Conservation (phyloP, 2,329 filamentous ascomycete species). For the Leptographium lundbergii region DNA sequence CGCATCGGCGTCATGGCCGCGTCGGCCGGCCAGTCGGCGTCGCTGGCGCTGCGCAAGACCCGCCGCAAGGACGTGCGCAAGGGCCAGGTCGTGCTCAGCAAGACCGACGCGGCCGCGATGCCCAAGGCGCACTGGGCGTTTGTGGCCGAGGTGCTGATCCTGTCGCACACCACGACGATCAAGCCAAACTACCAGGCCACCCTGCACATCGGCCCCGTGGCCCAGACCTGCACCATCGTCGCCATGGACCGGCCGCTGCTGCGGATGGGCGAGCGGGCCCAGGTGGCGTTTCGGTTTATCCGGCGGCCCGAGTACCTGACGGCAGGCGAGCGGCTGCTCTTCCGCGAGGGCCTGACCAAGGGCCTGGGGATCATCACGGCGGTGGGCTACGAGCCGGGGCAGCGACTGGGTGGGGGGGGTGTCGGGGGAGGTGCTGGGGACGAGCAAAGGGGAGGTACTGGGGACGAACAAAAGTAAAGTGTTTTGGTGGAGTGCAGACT, state of each 20-base stretch:
- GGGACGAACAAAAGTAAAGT: too few relatives aligned
- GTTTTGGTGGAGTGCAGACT: too few relatives aligned
- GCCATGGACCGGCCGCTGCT: slow-evolving; percentile 96
- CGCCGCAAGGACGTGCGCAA: slow-evolving; percentile 88
- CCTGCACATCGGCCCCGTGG: slow-evolving; percentile 90
- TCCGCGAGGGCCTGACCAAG: slow-evolving; percentile 90
- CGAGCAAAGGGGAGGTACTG: too few relatives aligned
- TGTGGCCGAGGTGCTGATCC: slow-evolving; percentile 77
- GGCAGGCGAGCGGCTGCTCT: slow-evolving; percentile 78
- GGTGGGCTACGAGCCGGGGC: slow-evolving; percentile 66
- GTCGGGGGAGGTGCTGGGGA: too few relatives aligned
- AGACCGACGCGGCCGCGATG: slow-evolving; percentile 56
- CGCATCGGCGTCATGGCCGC: slow-evolving; percentile 78
- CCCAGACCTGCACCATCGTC: slow-evolving; percentile 93
- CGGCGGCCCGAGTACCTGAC: slow-evolving; percentile 87
- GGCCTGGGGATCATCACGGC: slow-evolving; percentile 88
- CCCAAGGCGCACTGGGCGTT: slow-evolving; percentile 67
- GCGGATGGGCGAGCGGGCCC: slow-evolving; percentile 84
- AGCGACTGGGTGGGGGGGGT: slow-evolving; percentile 23
- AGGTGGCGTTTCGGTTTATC: slow-evolving; percentile 88
- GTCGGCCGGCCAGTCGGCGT: slow-evolving; percentile 83
- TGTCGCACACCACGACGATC: slow-evolving; percentile 94
- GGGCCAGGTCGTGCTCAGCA: slow-evolving; percentile 92
- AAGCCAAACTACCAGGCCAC: slow-evolving; percentile 96
- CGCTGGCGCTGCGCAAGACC: slow-evolving; percentile 79